phyloP scores from a whole-genome alignment of 305 asterid species.

The Andrographis paniculata region DNA sequence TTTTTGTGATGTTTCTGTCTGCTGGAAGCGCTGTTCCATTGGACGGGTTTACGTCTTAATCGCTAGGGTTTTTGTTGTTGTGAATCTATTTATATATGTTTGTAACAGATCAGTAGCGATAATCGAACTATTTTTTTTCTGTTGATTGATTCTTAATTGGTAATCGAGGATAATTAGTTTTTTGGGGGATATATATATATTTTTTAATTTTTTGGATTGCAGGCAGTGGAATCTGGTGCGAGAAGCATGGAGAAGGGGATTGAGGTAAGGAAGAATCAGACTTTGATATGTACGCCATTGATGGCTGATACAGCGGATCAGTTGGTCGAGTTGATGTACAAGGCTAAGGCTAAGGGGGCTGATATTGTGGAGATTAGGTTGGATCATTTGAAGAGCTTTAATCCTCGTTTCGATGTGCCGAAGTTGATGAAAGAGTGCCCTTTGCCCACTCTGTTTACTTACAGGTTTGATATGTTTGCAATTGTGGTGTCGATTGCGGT shows the following conservation, averaged over 20 bases:
- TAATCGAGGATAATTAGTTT: too few species aligned
- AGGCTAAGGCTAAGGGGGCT: slow-evolving; percentile 69
- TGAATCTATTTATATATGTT: too few species aligned
- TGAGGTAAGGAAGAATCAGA: slow-evolving; percentile 48
- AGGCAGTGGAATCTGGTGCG: slow-evolving; percentile 45
- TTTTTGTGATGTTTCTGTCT: too few species aligned
- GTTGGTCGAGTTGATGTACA: slow-evolving; percentile 56
- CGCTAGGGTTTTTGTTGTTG: too few species aligned
- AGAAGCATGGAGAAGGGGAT: slow-evolving; percentile 32
- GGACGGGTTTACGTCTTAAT: too few species aligned
- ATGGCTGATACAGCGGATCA: slow-evolving; percentile 83
- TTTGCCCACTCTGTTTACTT: slow-evolving; percentile 89
- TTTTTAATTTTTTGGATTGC: too few species aligned
- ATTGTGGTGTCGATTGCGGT: too few species aligned
- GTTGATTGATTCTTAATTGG: too few species aligned
- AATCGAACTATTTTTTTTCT: too few species aligned
- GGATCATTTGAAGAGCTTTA: slow-evolving; percentile 70
- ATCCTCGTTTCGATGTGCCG: slow-evolving; percentile 42
- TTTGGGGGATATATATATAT: too few species aligned
- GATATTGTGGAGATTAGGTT: slow-evolving; percentile 86
- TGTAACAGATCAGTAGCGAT: too few species aligned
- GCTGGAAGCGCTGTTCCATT: too few species aligned
- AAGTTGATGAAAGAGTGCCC: slow-evolving; percentile 59
- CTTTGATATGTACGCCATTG: slow-evolving; percentile 86
- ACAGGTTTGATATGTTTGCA: slow-evolving; percentile 47